These are phyloP conservation scores for Alnus glutinosa DNA, from an alignment of 306 rosid species.

Conservation along the genomic window DNA sequence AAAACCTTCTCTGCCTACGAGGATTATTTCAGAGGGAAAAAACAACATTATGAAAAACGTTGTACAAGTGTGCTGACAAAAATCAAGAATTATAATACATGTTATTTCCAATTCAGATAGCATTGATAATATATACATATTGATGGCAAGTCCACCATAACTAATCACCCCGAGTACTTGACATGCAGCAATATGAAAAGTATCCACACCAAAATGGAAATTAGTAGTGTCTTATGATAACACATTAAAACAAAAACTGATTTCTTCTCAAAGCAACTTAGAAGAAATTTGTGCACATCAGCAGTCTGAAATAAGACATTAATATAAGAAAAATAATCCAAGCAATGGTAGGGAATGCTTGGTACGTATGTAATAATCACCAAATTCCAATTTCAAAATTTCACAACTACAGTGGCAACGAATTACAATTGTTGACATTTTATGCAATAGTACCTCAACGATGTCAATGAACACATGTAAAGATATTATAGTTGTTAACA, in stretches of 20 bases:
- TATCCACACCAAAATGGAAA: neutral
- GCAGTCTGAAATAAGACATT: neutral
- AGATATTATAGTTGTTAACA: neutral
- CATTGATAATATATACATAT: neutral
- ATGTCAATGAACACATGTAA: neutral
- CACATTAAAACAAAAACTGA: neutral
- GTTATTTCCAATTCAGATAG: neutral
- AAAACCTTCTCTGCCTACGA: slow-evolving; percentile 97
- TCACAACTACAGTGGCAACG: neutral
- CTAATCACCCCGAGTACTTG: neutral
- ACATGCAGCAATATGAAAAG: neutral
- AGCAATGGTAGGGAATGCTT: neutral
- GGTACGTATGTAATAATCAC: neutral
- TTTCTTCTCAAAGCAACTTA: neutral
- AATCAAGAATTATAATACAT: neutral
- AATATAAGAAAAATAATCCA: neutral
- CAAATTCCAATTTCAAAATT: neutral
- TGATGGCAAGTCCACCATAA: neutral
- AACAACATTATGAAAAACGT: slow-evolving; percentile 10
- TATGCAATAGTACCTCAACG: neutral
- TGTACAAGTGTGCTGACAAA: neutral
- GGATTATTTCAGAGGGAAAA: slow-evolving; percentile 19
- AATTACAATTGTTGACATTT: neutral
- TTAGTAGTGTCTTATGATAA: neutral
- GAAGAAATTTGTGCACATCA: neutral